Evolutionary conservation across 192 early-diverging fungal genomes (phyloP).

Genomic region (Coemansia sp.): DNA sequence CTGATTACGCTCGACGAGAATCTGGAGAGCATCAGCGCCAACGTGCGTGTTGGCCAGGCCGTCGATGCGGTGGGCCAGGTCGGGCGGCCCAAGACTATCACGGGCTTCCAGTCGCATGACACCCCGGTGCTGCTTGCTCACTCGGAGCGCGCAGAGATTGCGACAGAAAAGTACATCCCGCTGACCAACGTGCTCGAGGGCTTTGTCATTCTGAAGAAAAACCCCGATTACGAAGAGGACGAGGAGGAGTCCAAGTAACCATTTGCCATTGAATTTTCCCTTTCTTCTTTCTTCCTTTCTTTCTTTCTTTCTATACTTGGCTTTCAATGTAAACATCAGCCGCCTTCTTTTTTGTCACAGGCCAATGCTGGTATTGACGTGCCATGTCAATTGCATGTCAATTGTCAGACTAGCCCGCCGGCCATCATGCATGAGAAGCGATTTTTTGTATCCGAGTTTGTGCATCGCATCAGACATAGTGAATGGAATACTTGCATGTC

Average conservation of each 20-base stretch:
- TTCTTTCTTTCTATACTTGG: too few species aligned
- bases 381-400: too few species aligned
- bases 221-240: conserved; percentile 80
- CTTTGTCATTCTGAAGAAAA: conserved; percentile 94
- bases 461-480: not conserved
- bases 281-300: not conserved
- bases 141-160: conserved; percentile 96
- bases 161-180: conserved; percentile 92
- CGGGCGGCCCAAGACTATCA: conserved; percentile 97
- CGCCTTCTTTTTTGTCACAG: not conserved
- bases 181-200: conserved; percentile 87
- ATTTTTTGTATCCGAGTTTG: not conserved
- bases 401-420: too few species aligned
- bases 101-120: conserved; percentile 97
- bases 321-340: too few species aligned
- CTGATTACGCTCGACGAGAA: conserved; percentile 94
- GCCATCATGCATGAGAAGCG: too few species aligned
- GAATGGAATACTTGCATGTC: not conserved
- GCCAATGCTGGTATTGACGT: too few species aligned
- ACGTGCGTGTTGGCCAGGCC: conserved; percentile 96
- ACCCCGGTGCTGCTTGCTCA: conserved; percentile 96
- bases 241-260: conserved; percentile 25
- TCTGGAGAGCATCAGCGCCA: conserved; percentile 74
- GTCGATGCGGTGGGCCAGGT: conserved; percentile 99
- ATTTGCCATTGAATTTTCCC: not conserved